These are phyloP conservation scores for Huntiella abstrusa DNA, from an alignment of 2,329 filamentous ascomycete species.

Conservation along the genomic window DNA sequence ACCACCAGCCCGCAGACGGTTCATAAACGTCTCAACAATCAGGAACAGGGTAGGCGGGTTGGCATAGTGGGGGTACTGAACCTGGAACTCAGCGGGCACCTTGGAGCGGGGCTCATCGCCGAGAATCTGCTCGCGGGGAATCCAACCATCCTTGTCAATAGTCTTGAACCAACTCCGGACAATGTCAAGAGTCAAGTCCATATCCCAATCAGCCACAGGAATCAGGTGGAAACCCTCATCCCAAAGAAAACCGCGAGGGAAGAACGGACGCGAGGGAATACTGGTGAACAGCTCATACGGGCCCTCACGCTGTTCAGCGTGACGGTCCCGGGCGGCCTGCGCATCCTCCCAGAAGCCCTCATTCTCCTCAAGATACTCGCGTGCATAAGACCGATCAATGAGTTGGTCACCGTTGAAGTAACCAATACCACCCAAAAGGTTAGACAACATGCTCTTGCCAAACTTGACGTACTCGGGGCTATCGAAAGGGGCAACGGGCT, in stretches of 20 bases:
- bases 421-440: slow-evolving; percentile 80
- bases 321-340: slow-evolving; percentile 54
- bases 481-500: slow-evolving; percentile 57
- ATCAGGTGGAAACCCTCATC: slow-evolving; percentile 93
- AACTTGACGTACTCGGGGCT: slow-evolving; percentile 57
- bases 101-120: slow-evolving; percentile 85
- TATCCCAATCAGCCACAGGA: slow-evolving; percentile 84
- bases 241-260: slow-evolving; percentile 92
- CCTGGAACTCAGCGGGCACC: slow-evolving; percentile 79
- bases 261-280: slow-evolving; percentile 86
- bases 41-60: slow-evolving; percentile 93
- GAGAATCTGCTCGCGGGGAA: slow-evolving; percentile 86
- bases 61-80: slow-evolving; percentile 92
- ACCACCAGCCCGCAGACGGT: slow-evolving; percentile 39
- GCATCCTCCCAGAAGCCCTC: slow-evolving; percentile 93
- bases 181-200: slow-evolving; percentile 71
- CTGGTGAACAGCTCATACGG: slow-evolving; percentile 80
- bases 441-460: slow-evolving; percentile 81
- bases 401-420: slow-evolving; percentile 84
- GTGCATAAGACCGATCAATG: slow-evolving; percentile 77
- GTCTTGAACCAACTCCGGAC: slow-evolving; percentile 89
- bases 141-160: slow-evolving; percentile 96
- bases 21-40: slow-evolving; percentile 66
- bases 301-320: slow-evolving; percentile 52
- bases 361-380: slow-evolving; percentile 85